phyloP scores from a whole-genome alignment of 306 rosid genomes.

The Vigna trinervia region DNA sequence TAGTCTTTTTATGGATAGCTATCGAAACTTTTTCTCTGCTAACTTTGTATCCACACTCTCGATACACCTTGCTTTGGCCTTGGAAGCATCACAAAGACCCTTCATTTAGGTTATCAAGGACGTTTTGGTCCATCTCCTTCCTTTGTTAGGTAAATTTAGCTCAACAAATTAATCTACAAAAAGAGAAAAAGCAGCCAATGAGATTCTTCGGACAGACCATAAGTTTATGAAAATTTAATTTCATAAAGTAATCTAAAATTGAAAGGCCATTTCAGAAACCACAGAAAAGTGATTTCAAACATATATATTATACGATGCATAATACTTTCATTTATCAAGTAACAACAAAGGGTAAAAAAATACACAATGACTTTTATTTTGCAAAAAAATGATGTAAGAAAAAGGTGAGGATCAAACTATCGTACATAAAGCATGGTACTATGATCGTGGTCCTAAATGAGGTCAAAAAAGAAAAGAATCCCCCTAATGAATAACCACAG shows the following conservation, averaged over 20 bases:
- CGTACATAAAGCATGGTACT: conserved; percentile 86
- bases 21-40: too few relatives aligned
- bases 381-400: not conserved
- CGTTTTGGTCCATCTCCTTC: conserved; percentile 95
- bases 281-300: conserved; percentile 18
- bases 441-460: conserved; percentile 76
- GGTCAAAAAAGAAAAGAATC: conserved; percentile 96
- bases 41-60: too few relatives aligned
- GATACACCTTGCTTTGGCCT: too few relatives aligned
- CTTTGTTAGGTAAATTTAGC: conserved; percentile 79
- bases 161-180: conserved; percentile 85
- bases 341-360: not conserved
- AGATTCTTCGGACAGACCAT: conserved; percentile 21
- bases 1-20: too few relatives aligned
- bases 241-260: not conserved
- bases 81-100: too few relatives aligned
- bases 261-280: conserved; percentile 1
- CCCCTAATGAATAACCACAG: conserved; percentile 89
- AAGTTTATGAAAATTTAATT: not conserved
- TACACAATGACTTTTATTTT: conserved; percentile 9
- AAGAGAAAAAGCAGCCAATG: conserved; percentile 30
- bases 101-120: not conserved
- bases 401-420: conserved; percentile 7
- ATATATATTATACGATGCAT: conserved; percentile 1
- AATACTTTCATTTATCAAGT: not conserved